A percentile compares a stretch with the other conserved stretches of the same genome.
phyloP scores from a whole-genome alignment of 805 yeast genomes.

The Metschnikowia picachoensis region DNA sequence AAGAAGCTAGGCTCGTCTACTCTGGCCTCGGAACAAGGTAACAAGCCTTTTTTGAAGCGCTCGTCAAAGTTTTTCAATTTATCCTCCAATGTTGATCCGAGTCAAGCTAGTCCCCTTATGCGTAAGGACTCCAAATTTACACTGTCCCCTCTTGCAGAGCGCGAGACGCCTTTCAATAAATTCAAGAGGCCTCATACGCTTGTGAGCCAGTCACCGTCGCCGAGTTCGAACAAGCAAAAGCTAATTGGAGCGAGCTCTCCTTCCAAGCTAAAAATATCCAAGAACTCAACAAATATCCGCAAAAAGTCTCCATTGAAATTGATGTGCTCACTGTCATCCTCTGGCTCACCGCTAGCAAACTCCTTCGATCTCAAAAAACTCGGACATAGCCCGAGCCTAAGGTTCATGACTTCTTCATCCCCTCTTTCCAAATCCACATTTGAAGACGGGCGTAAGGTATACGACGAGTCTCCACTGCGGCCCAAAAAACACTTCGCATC shows the following conservation, averaged over 20 bases:
- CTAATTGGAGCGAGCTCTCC: conserved; percentile 13
- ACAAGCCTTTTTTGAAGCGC: conserved; percentile 29
- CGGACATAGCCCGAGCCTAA: conserved; percentile 15
- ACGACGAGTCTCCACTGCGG: conserved; percentile 19
- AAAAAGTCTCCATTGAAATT: conserved; percentile 28
- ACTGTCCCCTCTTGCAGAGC: conserved; percentile 15
- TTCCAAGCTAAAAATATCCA: conserved; percentile 26
- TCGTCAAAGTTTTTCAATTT: conserved; percentile 41
- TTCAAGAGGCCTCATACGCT: conserved; percentile 43
- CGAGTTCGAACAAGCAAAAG: conserved; percentile 21
- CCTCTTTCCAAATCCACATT: conserved; percentile 13
- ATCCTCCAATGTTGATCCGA: conserved; percentile 24
- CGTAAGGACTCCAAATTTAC: conserved; percentile 9
- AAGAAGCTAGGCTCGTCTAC: neutral
- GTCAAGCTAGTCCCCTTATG: conserved; percentile 14
- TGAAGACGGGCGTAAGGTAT: conserved; percentile 10
- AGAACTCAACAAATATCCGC: conserved; percentile 32
- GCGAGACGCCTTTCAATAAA: conserved; percentile 21
- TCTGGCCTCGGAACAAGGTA: neutral
- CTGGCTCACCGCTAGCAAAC: conserved; percentile 12
- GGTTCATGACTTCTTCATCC: conserved; percentile 17
- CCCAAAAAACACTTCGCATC: conserved; percentile 9
- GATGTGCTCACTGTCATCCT: conserved; percentile 9
- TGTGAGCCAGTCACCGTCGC: conserved; percentile 43
- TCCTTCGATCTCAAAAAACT: conserved; percentile 12